A percentile compares a stretch with the other conserved stretches of the same genome.
These are phyloP conservation scores for Cryptococcus sp. DNA, from an alignment of 1,284 basidiomycete genomes.

Conservation along the genomic window DNA sequence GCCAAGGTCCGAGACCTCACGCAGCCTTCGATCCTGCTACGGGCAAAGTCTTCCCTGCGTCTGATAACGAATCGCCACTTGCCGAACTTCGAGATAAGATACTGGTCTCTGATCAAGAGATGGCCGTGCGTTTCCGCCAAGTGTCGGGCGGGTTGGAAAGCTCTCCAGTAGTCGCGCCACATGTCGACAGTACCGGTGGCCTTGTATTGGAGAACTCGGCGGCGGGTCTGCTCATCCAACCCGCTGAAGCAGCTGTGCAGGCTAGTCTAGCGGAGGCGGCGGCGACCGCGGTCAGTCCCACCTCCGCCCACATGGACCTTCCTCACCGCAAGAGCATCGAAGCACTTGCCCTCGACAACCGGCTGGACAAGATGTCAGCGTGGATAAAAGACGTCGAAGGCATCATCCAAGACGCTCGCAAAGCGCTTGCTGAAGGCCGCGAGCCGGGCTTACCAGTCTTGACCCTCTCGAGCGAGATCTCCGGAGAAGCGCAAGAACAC, in stretches of 20 bases:
- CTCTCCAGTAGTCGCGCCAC: background rate
- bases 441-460: slow-evolving; percentile 33
- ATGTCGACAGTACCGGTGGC: background rate
- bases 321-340: slow-evolving; percentile 21
- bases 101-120: slow-evolving; percentile 29
- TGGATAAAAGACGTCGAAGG: slow-evolving; percentile 51
- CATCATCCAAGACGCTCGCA: slow-evolving; percentile 50
- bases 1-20: slow-evolving; percentile 9
- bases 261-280: background rate
- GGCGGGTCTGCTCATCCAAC: too few species aligned
- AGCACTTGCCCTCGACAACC: slow-evolving; percentile 33
- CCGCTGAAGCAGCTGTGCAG: background rate
- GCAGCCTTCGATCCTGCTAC: slow-evolving; percentile 13
- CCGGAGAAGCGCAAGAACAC: slow-evolving; percentile 12
- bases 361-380: slow-evolving; percentile 45
- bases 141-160: slow-evolving; percentile 24
- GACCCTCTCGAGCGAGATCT: slow-evolving; percentile 16
- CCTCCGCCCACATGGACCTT: background rate
- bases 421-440: slow-evolving; percentile 45
- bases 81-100: slow-evolving; percentile 31
- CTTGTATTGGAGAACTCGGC: background rate
- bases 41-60: slow-evolving; percentile 22
- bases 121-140: slow-evolving; percentile 25
- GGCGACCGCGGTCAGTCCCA: too few species aligned
- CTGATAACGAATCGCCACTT: slow-evolving; percentile 24